These are phyloP conservation scores for Ophiosphaerella korrae DNA, from an alignment of 2,329 filamentous ascomycete species.

Conservation along the genomic window DNA sequence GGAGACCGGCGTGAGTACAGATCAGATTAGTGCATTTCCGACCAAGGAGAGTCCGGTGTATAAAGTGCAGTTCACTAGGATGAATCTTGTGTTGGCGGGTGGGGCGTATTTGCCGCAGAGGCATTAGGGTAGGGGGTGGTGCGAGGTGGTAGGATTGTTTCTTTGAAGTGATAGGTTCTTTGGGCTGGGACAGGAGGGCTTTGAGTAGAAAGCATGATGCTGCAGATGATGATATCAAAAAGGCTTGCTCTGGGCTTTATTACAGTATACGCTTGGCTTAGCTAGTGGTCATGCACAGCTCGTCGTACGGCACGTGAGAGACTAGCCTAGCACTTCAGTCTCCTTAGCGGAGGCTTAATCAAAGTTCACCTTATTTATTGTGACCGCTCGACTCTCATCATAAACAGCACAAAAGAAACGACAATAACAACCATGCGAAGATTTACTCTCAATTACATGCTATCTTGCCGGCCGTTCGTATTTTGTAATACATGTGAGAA, in stretches of 20 bases:
- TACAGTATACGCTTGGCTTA: no score
- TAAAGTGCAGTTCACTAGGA: constrained; percentile 89
- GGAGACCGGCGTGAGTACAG: constrained; percentile 85
- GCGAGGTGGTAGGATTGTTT: neutral
- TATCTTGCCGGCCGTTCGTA: constrained; percentile 29
- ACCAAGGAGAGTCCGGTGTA: constrained; percentile 97
- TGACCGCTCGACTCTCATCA: neutral
- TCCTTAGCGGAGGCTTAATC: neutral
- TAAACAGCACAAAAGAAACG: constrained; percentile 1
- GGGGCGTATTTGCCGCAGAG: constrained; percentile 66
- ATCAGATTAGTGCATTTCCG: constrained; percentile 92
- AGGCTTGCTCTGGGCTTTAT: no score
- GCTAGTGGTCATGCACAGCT: neutral
- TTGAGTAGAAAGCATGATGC: no score
- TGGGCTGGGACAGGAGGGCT: no score
- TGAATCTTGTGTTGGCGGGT: constrained; percentile 90
- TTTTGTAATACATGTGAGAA: constrained; percentile 36
- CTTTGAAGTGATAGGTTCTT: no score
- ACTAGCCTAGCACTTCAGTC: neutral
- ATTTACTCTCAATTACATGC: constrained; percentile 33
- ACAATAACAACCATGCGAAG: constrained; percentile 18
- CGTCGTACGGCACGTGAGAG: neutral
- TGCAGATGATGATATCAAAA: no score
- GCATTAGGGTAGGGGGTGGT: neutral
- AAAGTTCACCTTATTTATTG: neutral